phyloP scores from a whole-genome alignment of 164 flowering plant species.

The Magnolia kwangsiensis region DNA sequence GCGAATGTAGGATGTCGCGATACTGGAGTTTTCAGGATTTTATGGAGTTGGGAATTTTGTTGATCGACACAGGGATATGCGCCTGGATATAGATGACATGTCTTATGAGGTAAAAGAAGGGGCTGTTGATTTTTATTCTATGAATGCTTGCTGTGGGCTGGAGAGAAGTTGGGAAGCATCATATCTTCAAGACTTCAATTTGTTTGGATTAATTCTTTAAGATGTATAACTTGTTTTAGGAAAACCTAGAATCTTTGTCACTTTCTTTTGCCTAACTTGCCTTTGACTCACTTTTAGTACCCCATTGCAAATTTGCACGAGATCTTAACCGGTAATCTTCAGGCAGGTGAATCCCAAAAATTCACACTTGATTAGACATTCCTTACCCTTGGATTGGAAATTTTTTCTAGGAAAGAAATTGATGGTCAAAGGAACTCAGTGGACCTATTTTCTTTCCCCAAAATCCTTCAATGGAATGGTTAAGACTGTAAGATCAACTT shows the following conservation, averaged over 20 bases:
- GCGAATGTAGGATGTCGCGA: constrained; percentile 58
- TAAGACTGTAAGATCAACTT: too few relatives aligned
- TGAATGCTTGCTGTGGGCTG: not conserved
- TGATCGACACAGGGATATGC: constrained; percentile 83
- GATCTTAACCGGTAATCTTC: too few relatives aligned
- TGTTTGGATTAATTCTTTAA: not conserved
- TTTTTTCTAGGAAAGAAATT: too few relatives aligned
- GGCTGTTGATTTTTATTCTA: not conserved
- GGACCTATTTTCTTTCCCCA: too few relatives aligned
- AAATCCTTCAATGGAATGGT: too few relatives aligned
- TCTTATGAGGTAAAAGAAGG: constrained; percentile 70
- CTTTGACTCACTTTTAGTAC: not conserved
- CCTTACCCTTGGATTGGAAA: too few relatives aligned
- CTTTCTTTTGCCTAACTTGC: not conserved
- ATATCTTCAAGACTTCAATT: not conserved
- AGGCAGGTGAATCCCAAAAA: too few relatives aligned
- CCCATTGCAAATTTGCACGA: too few relatives aligned
- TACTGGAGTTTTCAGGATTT: constrained; percentile 51
- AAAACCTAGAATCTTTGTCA: not conserved
- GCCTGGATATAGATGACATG: constrained; percentile 93
- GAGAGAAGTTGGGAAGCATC: not conserved
- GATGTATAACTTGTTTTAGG: not conserved
- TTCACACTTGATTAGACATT: too few relatives aligned
- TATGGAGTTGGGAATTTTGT: constrained; percentile 37
- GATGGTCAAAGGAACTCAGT: too few relatives aligned